A percentile compares a stretch with the other conserved stretches of the same genome.
These are phyloP conservation scores for Entonaema liquescens DNA, from an alignment of 495 filamentous ascomycete genomes.

Conservation along the genomic window DNA sequence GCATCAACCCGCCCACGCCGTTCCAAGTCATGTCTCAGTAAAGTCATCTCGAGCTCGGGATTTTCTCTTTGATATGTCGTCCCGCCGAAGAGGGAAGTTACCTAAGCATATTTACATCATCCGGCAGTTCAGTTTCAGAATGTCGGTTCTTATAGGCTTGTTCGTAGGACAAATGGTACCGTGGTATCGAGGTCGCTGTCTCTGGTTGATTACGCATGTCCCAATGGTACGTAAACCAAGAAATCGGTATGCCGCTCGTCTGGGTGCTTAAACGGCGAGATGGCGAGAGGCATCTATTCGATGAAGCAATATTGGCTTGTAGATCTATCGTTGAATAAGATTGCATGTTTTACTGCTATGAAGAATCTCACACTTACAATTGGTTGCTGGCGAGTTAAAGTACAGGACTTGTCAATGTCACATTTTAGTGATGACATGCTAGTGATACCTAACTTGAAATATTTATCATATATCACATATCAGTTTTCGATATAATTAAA, in stretches of 20 bases:
- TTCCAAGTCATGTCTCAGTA: not conserved
- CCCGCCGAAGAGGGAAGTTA: conserved; percentile 1
- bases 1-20: not conserved
- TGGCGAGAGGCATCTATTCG: not conserved
- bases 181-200: conserved; percentile 3
- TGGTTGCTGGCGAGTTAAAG: not conserved
- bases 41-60: not conserved
- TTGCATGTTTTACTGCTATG: not conserved
- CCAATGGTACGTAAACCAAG: conserved; percentile 8
- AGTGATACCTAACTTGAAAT: too few relatives aligned
- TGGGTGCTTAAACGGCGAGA: conserved; percentile 7
- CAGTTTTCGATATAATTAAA: too few relatives aligned
- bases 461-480: too few relatives aligned
- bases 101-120: conserved; percentile 28
- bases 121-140: not conserved
- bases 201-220: conserved; percentile 1
- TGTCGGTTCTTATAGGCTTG: not conserved
- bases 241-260: not conserved
- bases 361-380: not conserved
- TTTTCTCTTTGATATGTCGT: not conserved
- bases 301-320: not conserved
- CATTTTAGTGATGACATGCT: not conserved
- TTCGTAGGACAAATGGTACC: conserved; percentile 7
- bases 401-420: not conserved
- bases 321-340: not conserved